phyloP scores from a whole-genome alignment of 108 stramenopile species.

The Cyclotella choctawhatcheeana region DNA sequence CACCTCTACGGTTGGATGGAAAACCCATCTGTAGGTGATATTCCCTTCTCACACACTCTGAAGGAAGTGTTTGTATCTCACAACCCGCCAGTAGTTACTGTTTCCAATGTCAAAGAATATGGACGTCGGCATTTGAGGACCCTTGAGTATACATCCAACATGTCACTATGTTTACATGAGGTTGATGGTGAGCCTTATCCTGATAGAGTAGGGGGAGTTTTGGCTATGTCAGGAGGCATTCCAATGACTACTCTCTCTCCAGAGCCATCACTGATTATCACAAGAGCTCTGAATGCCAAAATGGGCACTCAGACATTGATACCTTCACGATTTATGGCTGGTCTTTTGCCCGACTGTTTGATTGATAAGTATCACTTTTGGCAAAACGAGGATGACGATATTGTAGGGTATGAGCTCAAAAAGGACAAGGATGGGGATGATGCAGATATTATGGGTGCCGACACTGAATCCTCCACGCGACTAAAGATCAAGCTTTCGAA shows the following conservation, averaged over 20 bases:
- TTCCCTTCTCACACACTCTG: constrained; percentile 77
- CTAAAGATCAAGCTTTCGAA: constrained; percentile 78
- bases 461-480: constrained; percentile 62
- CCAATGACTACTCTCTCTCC: constrained; percentile 88
- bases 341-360: constrained; percentile 90
- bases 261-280: constrained; percentile 83
- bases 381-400: constrained; percentile 94
- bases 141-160: constrained; percentile 92
- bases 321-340: constrained; percentile 89
- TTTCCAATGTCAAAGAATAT: constrained; percentile 96
- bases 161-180: constrained; percentile 89
- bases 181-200: constrained; percentile 93
- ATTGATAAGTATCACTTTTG: constrained; percentile 96
- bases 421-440: constrained; percentile 64
- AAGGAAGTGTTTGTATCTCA: constrained; percentile 97
- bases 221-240: constrained; percentile 87
- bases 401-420: constrained; percentile 85
- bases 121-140: constrained; percentile 95
- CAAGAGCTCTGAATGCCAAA: constrained; percentile 79
- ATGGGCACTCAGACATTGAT: constrained; percentile 89
- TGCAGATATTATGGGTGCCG: constrained; percentile 49
- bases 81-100: constrained; percentile 90
- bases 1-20: constrained; percentile 90
- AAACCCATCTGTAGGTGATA: constrained; percentile 63
- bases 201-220: constrained; percentile 83